Base-by-base conservation (phyloP, 352 stramenopile species). In the Pythium insidiosum region DNA sequence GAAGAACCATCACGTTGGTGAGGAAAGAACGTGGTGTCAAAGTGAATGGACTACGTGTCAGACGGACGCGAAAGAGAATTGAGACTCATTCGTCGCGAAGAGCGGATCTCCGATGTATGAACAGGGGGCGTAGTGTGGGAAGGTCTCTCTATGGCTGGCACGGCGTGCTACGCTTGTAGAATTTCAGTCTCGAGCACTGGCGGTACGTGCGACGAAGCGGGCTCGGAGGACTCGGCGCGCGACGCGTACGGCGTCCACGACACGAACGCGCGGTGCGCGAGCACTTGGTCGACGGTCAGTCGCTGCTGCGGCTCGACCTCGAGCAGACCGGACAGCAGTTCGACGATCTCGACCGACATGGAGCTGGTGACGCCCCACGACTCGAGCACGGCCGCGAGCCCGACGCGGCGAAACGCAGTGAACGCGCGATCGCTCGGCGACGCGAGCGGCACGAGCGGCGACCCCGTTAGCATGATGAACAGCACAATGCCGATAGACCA, bases 401-500 rank as follows among this genome's bases (percentile, higher is more conserved):
- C 68, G 5, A 29, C 10, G 28, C 38, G 13, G 64, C 38, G 29
- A 50, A 53, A 28, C 12, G 11, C 51, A 26, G 28, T 18, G 20
- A 70, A 76, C 1, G 26, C 60, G 40, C 64, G 67, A 6, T 64
- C 55, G 0, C 55, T 51, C 6, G 39, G 33, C 0, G 58, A 66
- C 0, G 68, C 70, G 25, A 73, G 46, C 1, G 57, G 47, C 6
- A 81, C 18, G 16, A 80, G 47, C 15, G 66, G 70, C 11, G 72
- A 84, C 1, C 75, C 75, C 5, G 70, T 82, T 4, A 88, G 30
- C 31, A 88, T 43, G 29, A 85, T 78, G 45, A 84, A 88, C 38
- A 74, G 54, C 52, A 88, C 64, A 33, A 83, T 67, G 1, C 69
- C 69, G 6, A 88, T 46, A 3, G 75, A 88, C 72, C 72, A 88